Evolutionary conservation across 2,329 filamentous ascomycete species (phyloP), one percentile per base, ranked within the genome.

Genomic region (Drechslera avenae): DNA sequence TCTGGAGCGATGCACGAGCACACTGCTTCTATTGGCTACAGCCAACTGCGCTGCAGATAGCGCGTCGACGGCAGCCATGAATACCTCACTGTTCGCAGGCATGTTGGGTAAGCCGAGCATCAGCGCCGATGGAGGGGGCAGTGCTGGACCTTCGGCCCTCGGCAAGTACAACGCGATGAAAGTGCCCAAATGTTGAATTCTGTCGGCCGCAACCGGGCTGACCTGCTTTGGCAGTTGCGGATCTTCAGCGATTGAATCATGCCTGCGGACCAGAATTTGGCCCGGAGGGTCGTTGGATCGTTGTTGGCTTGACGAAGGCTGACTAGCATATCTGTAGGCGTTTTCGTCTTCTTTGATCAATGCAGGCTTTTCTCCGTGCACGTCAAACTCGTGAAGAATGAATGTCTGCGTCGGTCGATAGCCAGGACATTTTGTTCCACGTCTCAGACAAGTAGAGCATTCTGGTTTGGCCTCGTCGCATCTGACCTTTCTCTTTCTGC

Each of bases 401-500:
- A 73, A 73, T 1, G 66, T 60, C 39, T 72, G 69, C 8, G 68
- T 55, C 1, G 70, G 70, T 37, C 70, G 58, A 46, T 72, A 73
- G 30, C 70, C 70, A 41, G 67, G 70, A 37, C 70, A 73, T 59
- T 69, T 70, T 10, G 64, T 69, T 35, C 70, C 69, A 17, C 70
- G 61, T 37, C 68, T 62, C 40, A 70, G 26, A 44, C 70, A 73
- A 5, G 56, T 70, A 34, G 63, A 68, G 53, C 70, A 73, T 50
- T 73, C 70, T 28, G 70, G 70, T 42, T 65, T 69, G 28, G 63
- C 52, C 46, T 72, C 70, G 46, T 73, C 70, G 52, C 70, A 73
- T 36, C 70, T 62, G 21, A 73, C 70, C 46, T 73, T 73, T 26
- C 70, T 66, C 58, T 68, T 67, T 56, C 70, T 67, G 54, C 70